phyloP scores from a whole-genome alignment of 1,284 basidiomycete genomes.

The Marasmius tenuissimus region DNA sequence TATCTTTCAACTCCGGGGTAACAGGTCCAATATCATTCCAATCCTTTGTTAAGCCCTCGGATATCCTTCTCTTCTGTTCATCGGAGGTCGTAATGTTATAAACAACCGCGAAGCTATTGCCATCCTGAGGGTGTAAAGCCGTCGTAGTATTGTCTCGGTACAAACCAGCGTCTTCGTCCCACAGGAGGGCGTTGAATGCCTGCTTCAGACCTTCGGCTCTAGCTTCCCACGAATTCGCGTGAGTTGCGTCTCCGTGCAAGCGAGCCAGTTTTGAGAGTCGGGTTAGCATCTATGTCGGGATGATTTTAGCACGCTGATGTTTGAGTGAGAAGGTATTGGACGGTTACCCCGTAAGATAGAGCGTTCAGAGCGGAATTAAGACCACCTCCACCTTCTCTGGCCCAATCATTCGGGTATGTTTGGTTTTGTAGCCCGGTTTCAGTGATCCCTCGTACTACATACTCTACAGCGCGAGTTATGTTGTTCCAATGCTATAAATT shows the following conservation, averaged over 20 bases:
- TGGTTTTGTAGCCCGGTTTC: constrained; percentile 47
- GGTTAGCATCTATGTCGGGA: constrained; percentile 36
- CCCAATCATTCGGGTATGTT: constrained; percentile 47
- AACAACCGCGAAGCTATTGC: constrained; percentile 50
- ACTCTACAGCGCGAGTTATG: constrained; percentile 48
- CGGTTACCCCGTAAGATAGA: constrained; percentile 40
- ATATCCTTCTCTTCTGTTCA: constrained; percentile 41
- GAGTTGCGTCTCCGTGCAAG: constrained; percentile 33
- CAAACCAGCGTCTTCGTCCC: constrained; percentile 41
- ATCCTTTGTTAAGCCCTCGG: constrained; percentile 42
- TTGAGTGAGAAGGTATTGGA: not conserved
- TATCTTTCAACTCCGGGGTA: constrained; percentile 51
- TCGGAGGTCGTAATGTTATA: constrained; percentile 44
- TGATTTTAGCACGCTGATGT: not conserved
- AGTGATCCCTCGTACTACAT: constrained; percentile 45
- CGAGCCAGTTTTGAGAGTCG: constrained; percentile 48
- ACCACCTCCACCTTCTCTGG: constrained; percentile 44
- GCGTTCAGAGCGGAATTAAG: constrained; percentile 51
- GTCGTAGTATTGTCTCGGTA: constrained; percentile 46
- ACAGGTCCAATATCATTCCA: constrained; percentile 51
- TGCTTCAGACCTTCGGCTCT: constrained; percentile 45
- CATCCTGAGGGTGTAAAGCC: constrained; percentile 48
- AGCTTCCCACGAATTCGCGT: constrained; percentile 32
- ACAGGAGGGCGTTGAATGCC: constrained; percentile 43
- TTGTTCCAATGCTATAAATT: constrained; percentile 37